Percentiles rank a stretch among this genome's conserved stretches.
phyloP scores from a whole-genome alignment of 768 basidiomycete species.

The Serendipita vermifera region DNA sequence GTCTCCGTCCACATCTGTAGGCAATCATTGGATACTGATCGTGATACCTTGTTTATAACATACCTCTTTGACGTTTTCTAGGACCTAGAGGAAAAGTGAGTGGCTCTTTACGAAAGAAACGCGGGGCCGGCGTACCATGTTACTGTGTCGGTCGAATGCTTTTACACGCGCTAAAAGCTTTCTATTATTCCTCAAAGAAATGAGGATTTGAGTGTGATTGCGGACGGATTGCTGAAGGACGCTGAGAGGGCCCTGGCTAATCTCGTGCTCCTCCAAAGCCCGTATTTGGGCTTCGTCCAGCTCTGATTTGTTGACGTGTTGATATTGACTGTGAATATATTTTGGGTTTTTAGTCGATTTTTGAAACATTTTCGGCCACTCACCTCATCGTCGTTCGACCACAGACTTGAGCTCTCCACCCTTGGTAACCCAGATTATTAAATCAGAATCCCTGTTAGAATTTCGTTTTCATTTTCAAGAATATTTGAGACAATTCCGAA shows the following conservation, averaged over 20 bases:
- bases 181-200: constrained; percentile 96
- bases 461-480: too few relatives aligned
- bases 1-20: constrained; percentile 96
- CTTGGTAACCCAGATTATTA: too few relatives aligned
- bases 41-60: constrained; percentile 18
- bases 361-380: constrained; percentile 11
- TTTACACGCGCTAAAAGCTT: constrained; percentile 92
- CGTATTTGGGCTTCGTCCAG: constrained; percentile 93
- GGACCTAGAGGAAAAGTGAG: constrained; percentile 40
- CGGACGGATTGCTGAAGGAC: constrained; percentile 95
- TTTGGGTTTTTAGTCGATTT: background rate
- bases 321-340: constrained; percentile 66
- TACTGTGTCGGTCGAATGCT: constrained; percentile 96
- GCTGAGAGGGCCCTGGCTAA: constrained; percentile 93
- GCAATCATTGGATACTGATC: background rate
- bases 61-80: constrained; percentile 97
- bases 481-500: too few relatives aligned
- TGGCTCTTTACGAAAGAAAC: constrained; percentile 9
- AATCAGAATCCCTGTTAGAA: too few relatives aligned
- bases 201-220: constrained; percentile 94
- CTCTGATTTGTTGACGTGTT: constrained; percentile 92
- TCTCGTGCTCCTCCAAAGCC: constrained; percentile 94
- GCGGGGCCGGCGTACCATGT: constrained; percentile 58
- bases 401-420: too few relatives aligned
- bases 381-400: constrained; percentile 25